Base-by-base conservation (phyloP, 1,284 basidiomycete genomes). In the Moniliella sp. region DNA sequence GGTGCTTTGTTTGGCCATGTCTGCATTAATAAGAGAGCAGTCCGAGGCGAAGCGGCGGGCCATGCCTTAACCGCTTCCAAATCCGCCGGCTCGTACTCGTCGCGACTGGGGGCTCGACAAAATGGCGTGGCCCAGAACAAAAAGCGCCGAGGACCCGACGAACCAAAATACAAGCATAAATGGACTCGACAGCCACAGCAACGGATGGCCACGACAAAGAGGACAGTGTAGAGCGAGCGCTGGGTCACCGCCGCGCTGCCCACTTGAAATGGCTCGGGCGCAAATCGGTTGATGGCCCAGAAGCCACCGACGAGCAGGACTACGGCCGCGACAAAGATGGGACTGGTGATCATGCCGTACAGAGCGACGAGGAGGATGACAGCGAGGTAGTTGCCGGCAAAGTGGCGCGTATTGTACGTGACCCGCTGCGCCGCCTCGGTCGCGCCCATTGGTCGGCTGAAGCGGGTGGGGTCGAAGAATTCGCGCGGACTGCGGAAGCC, bases 221-320 rank as follows among this genome's bases (percentile, higher is more conserved):
- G 43, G 11, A 48, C 59, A 72, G 49, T 80, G 64, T 51, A 81
- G 18, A 59, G 42, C 11, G 40, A 43, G 60, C 78, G 78, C 61
- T 82, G 82, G 4, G 81, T 82, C 44, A 86, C 65, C 34, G 73
- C 68, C 43, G 74, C 72, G 32, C 74, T 71, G 37, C 78, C 80
- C 32, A 83, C 65, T 57, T 83, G 75, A 42, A 57, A 51, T 3
- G 56, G 56, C 34, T 59, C 56, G 3, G 56, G 54, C 4, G 56
- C 47, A 47, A 78, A 93, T 53, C 69, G 74, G 65, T 83, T 86
- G 66, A 94, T 88, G 27, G 72, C 72, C 18, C 73, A 63, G 65
- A 93, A 94, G 2, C 88, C 88, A 29, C 81, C 80, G 42, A 84
- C 74, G 47, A 97, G 74, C 69, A 94, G 83, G 23, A 66, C 70